Evolutionary conservation across 2,329 filamentous ascomycete genomes (phyloP).

Genomic region (Arthrobotrys entomopaga): DNA sequence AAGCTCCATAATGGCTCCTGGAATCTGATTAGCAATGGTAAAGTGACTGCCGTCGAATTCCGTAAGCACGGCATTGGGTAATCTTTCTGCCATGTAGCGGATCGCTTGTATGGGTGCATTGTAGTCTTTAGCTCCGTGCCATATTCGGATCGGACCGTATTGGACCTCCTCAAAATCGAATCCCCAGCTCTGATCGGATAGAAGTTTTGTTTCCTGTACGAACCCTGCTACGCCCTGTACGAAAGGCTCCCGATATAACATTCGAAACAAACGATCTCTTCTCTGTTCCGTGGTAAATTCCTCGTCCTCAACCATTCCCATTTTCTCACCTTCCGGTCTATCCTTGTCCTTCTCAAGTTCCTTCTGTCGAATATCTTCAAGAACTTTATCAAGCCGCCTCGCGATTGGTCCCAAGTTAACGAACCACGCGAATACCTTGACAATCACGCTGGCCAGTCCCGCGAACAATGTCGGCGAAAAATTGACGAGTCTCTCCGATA

Average conservation of each 20-base stretch:
- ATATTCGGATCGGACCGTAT: slow-evolving; percentile 59
- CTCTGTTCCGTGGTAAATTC: slow-evolving; percentile 36
- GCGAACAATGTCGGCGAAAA: slow-evolving; percentile 58
- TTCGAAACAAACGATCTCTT: slow-evolving; percentile 49
- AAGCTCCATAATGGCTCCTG: slow-evolving; percentile 9
- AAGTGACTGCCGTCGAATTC: slow-evolving; percentile 62
- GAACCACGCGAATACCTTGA: slow-evolving; percentile 57
- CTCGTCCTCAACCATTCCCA: slow-evolving; percentile 23
- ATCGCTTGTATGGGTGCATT: slow-evolving; percentile 61
- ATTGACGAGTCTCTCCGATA: slow-evolving; percentile 54
- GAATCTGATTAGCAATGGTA: slow-evolving; percentile 56
- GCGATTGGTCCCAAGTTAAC: slow-evolving; percentile 54
- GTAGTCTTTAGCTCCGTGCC: slow-evolving; percentile 59
- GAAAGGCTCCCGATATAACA: slow-evolving; percentile 58
- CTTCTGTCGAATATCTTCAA: slow-evolving; percentile 55
- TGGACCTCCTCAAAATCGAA: slow-evolving; percentile 59
- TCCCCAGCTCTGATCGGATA: slow-evolving; percentile 59
- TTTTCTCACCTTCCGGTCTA: slow-evolving; percentile 6
- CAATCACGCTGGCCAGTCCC: slow-evolving; percentile 47
- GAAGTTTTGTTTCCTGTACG: slow-evolving; percentile 59
- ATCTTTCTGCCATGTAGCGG: slow-evolving; percentile 61
- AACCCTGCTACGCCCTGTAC: slow-evolving; percentile 58
- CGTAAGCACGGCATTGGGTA: slow-evolving; percentile 61
- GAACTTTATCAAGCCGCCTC: slow-evolving; percentile 58
- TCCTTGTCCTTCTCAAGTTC: slow-evolving; percentile 13